Conservation (phyloP, 805 yeast species). For the Saccharomycopsis sp. region DNA sequence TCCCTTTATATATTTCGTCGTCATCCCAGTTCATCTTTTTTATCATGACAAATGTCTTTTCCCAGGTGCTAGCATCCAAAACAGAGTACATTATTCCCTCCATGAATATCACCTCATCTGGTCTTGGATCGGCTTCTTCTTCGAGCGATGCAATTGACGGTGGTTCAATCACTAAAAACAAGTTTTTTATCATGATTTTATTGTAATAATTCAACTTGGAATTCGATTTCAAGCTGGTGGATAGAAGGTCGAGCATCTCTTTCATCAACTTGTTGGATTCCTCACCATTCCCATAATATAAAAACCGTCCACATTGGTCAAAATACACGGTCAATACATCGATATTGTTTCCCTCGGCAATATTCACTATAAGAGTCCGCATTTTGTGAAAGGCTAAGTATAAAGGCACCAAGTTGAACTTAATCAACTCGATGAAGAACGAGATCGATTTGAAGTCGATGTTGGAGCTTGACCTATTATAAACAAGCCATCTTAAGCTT, state of each 20-base stretch:
- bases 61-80: constrained; percentile 33
- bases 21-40: constrained; percentile 43
- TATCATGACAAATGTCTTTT: constrained; percentile 33
- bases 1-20: not conserved
- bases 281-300: constrained; percentile 40
- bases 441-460: constrained; percentile 51
- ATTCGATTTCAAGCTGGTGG: constrained; percentile 45
- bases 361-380: constrained; percentile 47
- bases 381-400: constrained; percentile 69
- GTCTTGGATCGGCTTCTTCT: constrained; percentile 27
- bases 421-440: constrained; percentile 68
- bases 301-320: constrained; percentile 64
- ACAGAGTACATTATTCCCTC: constrained; percentile 46
- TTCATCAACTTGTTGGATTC: constrained; percentile 54
- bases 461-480: constrained; percentile 30
- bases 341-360: constrained; percentile 49
- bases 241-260: constrained; percentile 48
- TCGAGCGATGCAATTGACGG: constrained; percentile 38
- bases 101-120: constrained; percentile 44
- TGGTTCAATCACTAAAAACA: constrained; percentile 50
- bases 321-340: constrained; percentile 66
- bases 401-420: constrained; percentile 67
- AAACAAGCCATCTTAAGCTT: constrained; percentile 56
- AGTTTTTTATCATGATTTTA: constrained; percentile 51
- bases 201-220: constrained; percentile 46